Evolutionary conservation across 2,329 filamentous ascomycete genomes (phyloP).

Genomic region (Juglanconis sp.): DNA sequence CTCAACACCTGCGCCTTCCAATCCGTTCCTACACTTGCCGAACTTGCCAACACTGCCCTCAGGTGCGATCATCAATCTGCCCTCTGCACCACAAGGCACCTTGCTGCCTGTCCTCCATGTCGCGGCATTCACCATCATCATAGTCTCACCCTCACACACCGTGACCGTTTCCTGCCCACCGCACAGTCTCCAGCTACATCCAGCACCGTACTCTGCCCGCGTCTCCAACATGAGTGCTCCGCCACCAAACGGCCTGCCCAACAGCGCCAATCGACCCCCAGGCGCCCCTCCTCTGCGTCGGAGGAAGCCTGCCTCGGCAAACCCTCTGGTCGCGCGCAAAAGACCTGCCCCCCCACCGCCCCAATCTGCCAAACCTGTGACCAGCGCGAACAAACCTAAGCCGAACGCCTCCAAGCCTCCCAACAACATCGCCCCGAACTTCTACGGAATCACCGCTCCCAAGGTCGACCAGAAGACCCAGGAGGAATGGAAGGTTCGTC

Average conservation of each 20-base stretch:
- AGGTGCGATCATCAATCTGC: too few species aligned
- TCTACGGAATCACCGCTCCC: conserved; percentile 22
- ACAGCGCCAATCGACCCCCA: conserved; percentile 21
- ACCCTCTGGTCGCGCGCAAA: conserved; percentile 64
- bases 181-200: not conserved
- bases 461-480: conserved; percentile 25
- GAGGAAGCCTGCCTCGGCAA: conserved; percentile 45
- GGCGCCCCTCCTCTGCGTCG: conserved; percentile 38
- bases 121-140: not conserved
- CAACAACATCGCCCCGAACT: conserved; percentile 13
- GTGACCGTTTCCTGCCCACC: not conserved
- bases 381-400: conserved; percentile 17
- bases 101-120: conserved; percentile 1
- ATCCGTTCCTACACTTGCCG: too few species aligned
- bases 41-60: too few species aligned
- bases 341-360: conserved; percentile 40
- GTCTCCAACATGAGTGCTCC: conserved; percentile 42
- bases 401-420: conserved; percentile 22
- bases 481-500: conserved; percentile 38
- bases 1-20: too few species aligned
- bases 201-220: not conserved
- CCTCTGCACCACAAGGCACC: not conserved
- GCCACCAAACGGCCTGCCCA: conserved; percentile 32
- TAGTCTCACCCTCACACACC: not conserved
- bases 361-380: conserved; percentile 25